These are phyloP conservation scores for Chrysanthemum lavandulifolium DNA, from an alignment of 129 eudicot species.

Conservation along the genomic window DNA sequence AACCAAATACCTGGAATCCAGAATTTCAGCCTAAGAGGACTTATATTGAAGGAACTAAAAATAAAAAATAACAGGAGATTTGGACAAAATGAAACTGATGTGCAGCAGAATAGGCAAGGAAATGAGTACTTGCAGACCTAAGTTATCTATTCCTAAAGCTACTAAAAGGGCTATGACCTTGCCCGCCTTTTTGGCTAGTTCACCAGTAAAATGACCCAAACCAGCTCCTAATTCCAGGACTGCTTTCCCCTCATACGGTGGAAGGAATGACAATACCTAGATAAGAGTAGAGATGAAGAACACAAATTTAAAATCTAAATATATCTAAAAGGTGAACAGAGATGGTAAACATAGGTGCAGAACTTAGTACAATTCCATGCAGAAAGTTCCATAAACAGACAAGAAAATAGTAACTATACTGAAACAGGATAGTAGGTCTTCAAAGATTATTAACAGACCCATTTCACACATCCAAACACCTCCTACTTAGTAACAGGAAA, in stretches of 20 bases:
- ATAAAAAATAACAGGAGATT: too few species aligned
- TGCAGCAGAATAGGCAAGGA: too few species aligned
- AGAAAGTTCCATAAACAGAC: not conserved
- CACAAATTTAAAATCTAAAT: too few species aligned
- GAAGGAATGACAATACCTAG: constrained; percentile 87
- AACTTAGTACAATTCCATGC: not conserved
- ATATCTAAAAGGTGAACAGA: not conserved
- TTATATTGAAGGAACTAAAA: too few species aligned
- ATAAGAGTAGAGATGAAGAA: not conserved
- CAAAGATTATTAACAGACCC: not conserved
- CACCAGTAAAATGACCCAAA: constrained; percentile 91
- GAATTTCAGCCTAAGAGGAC: too few species aligned
- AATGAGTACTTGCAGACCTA: too few species aligned
- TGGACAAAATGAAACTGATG: too few species aligned
- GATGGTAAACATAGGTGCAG: not conserved
- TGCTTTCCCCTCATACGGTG: constrained; percentile 75
- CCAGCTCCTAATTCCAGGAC: constrained; percentile 96
- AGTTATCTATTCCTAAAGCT: too few species aligned
- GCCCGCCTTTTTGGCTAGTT: constrained; percentile 75
- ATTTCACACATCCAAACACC: not conserved
- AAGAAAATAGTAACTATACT: not conserved
- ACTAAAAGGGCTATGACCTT: constrained; percentile 59
- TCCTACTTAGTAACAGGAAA: constrained; percentile 2
- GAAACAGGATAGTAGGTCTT: too few species aligned
- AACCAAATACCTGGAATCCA: too few species aligned